Conservation (phyloP, 129 eudicot species). For the Ambrosia trifida region DNA sequence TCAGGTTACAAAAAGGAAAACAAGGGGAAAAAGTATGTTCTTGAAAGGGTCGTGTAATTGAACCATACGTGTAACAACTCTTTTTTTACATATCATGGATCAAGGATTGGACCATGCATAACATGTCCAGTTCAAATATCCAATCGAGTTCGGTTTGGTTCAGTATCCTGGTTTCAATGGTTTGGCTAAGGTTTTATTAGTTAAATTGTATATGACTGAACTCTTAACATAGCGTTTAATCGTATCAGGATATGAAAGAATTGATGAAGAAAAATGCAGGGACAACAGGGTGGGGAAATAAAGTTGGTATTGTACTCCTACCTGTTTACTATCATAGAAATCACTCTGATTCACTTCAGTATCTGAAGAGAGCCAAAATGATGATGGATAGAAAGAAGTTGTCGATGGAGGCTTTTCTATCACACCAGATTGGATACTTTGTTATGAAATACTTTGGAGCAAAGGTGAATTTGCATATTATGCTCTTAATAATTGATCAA, state of each 20-base stretch:
- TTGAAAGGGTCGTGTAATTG: too few species aligned
- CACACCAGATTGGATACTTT: conserved; percentile 48
- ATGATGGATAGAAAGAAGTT: conserved; percentile 78
- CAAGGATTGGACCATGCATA: too few species aligned
- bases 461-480: conserved; percentile 42
- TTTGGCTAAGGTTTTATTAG: too few species aligned
- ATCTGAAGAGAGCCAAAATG: conserved; percentile 56
- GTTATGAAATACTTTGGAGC: conserved; percentile 54
- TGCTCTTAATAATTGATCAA: neutral
- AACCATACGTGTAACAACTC: too few species aligned
- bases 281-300: conserved; percentile 64
- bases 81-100: too few species aligned
- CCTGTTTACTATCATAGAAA: conserved; percentile 61
- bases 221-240: too few species aligned
- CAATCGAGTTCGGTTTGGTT: too few species aligned
- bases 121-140: too few species aligned
- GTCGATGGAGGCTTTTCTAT: conserved; percentile 61
- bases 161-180: too few species aligned
- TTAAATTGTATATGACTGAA: too few species aligned
- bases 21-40: too few species aligned
- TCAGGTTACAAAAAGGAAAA: too few species aligned
- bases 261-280: conserved; percentile 45
- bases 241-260: conserved; percentile 55
- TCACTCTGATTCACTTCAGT: conserved; percentile 50
- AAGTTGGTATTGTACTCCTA: conserved; percentile 63